phyloP scores from a whole-genome alignment of 2,329 filamentous ascomycete species.

The Stagonosporopsis cucurbitacearum region DNA sequence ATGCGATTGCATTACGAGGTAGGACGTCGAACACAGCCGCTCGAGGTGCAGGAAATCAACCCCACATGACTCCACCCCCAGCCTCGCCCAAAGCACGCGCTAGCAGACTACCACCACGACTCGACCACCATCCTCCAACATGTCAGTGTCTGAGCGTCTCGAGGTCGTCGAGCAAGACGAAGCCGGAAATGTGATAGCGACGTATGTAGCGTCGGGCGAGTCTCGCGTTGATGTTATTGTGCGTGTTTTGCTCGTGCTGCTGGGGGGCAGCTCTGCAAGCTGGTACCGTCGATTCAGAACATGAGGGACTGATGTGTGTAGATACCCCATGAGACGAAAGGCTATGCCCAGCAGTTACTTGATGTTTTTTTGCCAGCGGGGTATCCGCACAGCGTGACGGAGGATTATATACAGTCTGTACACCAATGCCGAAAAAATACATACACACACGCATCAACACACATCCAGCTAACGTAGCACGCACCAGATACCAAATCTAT shows the following conservation, averaged over 20 bases:
- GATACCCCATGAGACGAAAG: slow-evolving; percentile 26
- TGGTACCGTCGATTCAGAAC: too few relatives aligned
- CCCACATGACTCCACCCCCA: neutral
- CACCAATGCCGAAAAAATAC: too few relatives aligned
- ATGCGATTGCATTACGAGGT: neutral
- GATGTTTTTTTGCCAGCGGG: slow-evolving; percentile 85
- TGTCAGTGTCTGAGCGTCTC: slow-evolving; percentile 1
- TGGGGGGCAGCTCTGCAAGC: neutral
- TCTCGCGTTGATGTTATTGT: slow-evolving; percentile 58
- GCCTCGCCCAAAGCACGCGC: slow-evolving; percentile 4
- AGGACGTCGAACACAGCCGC: neutral
- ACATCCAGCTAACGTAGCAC: neutral
- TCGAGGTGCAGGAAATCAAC: neutral
- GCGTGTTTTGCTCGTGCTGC: slow-evolving; percentile 24
- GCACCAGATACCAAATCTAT: slow-evolving; percentile 69
- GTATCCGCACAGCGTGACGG: slow-evolving; percentile 85
- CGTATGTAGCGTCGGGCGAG: slow-evolving; percentile 53
- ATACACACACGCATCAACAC: neutral
- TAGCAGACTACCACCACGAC: neutral
- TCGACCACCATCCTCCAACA: slow-evolving; percentile 2
- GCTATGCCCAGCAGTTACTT: slow-evolving; percentile 54
- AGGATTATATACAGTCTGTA: slow-evolving; percentile 75
- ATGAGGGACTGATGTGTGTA: slow-evolving; percentile 2
- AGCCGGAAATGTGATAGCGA: slow-evolving; percentile 56
- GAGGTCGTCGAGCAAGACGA: slow-evolving; percentile 56